A percentile compares a stretch with the other conserved stretches of the same genome.
phyloP scores from a whole-genome alignment of 2,329 filamentous ascomycete species.

The Didymella exigua region DNA sequence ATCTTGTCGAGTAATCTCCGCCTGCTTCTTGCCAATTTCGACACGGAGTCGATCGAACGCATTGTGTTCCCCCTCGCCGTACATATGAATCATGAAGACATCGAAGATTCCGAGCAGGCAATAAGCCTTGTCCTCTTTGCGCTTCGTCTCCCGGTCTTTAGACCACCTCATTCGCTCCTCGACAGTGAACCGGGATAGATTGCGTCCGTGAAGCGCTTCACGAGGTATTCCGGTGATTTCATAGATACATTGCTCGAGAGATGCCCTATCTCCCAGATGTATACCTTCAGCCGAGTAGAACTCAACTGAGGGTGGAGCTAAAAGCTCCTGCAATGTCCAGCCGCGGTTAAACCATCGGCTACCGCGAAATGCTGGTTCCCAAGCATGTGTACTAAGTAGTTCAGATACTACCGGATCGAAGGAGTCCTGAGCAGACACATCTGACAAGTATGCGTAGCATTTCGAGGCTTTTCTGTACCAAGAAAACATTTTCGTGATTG shows the following conservation, averaged over 20 bases:
- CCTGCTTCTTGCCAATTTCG: too few relatives aligned
- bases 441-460: background rate
- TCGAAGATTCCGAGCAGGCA: slow-evolving; percentile 21
- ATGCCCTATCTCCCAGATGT: slow-evolving; percentile 11
- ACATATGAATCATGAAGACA: slow-evolving; percentile 20
- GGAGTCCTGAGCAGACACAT: background rate
- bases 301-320: slow-evolving; percentile 21
- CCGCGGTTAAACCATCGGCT: slow-evolving; percentile 13
- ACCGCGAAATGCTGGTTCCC: background rate
- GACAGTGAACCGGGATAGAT: slow-evolving; percentile 15
- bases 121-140: slow-evolving; percentile 25
- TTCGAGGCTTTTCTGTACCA: background rate
- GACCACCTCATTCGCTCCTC: slow-evolving; percentile 22
- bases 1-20: background rate
- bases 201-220: slow-evolving; percentile 8
- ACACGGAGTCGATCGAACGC: too few relatives aligned
- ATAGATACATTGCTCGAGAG: slow-evolving; percentile 5
- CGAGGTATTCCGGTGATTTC: slow-evolving; percentile 11
- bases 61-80: slow-evolving; percentile 28
- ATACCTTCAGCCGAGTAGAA: slow-evolving; percentile 22
- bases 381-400: background rate
- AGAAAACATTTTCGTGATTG: background rate
- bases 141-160: slow-evolving; percentile 18
- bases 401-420: background rate
- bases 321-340: slow-evolving; percentile 21